phyloP scores from a whole-genome alignment of 352 stramenopile genomes.

The Phytophthora multivora region DNA sequence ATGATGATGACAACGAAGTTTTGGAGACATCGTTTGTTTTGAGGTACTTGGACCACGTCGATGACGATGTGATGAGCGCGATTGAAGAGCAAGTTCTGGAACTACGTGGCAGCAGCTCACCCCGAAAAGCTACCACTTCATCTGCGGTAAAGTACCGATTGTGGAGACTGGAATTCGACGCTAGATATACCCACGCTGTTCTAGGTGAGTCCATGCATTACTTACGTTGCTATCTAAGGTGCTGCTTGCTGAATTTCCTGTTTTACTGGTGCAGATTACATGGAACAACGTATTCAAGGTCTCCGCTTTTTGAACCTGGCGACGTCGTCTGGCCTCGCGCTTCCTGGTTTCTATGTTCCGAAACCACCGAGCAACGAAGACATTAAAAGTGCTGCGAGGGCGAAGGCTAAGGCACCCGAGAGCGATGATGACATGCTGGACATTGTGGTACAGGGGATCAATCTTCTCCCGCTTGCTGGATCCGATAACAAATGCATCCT shows the following conservation, averaged over 20 bases:
- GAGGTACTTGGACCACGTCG: conserved; percentile 63
- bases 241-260: conserved; percentile 5
- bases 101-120: background rate
- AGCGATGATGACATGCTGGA: conserved; percentile 11
- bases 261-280: conserved; percentile 34
- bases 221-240: background rate
- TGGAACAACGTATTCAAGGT: conserved; percentile 49
- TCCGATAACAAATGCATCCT: conserved; percentile 10
- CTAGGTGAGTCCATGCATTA: conserved; percentile 43
- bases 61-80: conserved; percentile 34
- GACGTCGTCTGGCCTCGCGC: conserved; percentile 37
- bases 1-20: conserved; percentile 15
- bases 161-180: conserved; percentile 83
- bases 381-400: conserved; percentile 14
- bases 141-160: conserved; percentile 40
- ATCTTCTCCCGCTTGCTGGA: conserved; percentile 30
- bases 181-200: conserved; percentile 57
- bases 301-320: conserved; percentile 53
- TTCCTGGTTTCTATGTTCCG: conserved; percentile 73
- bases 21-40: conserved; percentile 71
- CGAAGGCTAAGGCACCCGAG: conserved; percentile 1
- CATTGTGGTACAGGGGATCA: conserved; percentile 55
- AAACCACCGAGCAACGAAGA: conserved; percentile 25
- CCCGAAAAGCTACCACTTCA: conserved; percentile 16
- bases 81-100: conserved; percentile 30